phyloP scores from a whole-genome alignment of 331 rosid genomes.

The Telfairia occidentalis region DNA sequence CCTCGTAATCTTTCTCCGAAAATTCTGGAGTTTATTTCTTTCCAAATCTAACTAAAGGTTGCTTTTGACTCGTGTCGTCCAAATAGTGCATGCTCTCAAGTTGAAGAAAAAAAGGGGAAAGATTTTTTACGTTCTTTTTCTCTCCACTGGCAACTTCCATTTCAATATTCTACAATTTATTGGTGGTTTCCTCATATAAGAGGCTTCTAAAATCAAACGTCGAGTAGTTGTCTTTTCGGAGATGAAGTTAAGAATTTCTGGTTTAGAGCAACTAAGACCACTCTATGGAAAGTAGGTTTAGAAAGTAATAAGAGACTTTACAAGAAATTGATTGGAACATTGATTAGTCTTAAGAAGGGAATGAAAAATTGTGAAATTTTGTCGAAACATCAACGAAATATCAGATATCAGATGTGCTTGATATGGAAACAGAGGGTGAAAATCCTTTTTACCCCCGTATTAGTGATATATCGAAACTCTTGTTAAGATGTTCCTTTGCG shows the following conservation, averaged over 20 bases:
- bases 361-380: no score
- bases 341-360: no score
- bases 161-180: background rate
- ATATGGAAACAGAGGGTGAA: no score
- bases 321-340: background rate
- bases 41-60: background rate
- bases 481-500: no score
- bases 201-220: background rate
- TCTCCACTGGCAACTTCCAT: background rate
- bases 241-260: background rate
- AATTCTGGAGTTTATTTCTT: background rate
- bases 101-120: background rate
- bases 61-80: background rate
- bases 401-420: no score
- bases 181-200: background rate
- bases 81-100: background rate
- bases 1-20: background rate
- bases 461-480: no score
- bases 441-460: no score
- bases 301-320: background rate
- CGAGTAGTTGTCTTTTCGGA: background rate
- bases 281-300: background rate
- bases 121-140: background rate
- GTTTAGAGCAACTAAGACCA: background rate
- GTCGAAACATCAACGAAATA: no score